phyloP scores from a whole-genome alignment of 345 rosid genomes.

The Brassica carinata region DNA sequence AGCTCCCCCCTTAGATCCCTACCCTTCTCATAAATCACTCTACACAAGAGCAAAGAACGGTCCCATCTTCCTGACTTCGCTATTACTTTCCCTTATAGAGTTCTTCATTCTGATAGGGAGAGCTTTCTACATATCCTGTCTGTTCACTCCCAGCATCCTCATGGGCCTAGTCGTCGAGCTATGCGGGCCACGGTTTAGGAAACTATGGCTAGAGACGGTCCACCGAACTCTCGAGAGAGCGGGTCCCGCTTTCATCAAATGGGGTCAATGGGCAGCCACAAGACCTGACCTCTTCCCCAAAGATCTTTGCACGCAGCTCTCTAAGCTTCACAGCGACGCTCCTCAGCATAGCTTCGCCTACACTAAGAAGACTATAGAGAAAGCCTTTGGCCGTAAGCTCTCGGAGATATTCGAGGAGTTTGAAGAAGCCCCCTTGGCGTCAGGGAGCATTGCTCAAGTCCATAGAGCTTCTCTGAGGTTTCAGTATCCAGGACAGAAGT shows the following conservation, averaged over 20 bases:
- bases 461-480: conserved; percentile 87
- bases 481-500: conserved; percentile 78
- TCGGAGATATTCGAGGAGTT: conserved; percentile 80
- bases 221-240: conserved; percentile 79
- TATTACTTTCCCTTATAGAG: conserved; percentile 58
- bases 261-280: conserved; percentile 99
- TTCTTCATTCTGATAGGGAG: conserved; percentile 65
- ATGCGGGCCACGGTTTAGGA: conserved; percentile 70
- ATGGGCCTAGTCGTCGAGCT: conserved; percentile 79
- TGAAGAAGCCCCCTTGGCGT: conserved; percentile 93
- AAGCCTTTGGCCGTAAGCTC: conserved; percentile 87
- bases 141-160: conserved; percentile 73
- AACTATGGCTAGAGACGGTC: conserved; percentile 69
- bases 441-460: conserved; percentile 99
- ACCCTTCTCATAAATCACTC: conserved; percentile 54
- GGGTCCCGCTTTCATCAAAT: conserved; percentile 98
- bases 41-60: conserved; percentile 79
- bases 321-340: conserved; percentile 90
- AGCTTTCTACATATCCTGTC: conserved; percentile 63
- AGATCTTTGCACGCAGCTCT: conserved; percentile 84
- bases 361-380: conserved; percentile 83
- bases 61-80: conserved; percentile 59
- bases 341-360: conserved; percentile 89
- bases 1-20: conserved; percentile 43
- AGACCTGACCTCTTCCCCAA: conserved; percentile 94